Evolutionary conservation across 306 rosid genomes (phyloP), one percentile per base, ranked within the genome.

Genomic region (Echinosophora koreensis): DNA sequence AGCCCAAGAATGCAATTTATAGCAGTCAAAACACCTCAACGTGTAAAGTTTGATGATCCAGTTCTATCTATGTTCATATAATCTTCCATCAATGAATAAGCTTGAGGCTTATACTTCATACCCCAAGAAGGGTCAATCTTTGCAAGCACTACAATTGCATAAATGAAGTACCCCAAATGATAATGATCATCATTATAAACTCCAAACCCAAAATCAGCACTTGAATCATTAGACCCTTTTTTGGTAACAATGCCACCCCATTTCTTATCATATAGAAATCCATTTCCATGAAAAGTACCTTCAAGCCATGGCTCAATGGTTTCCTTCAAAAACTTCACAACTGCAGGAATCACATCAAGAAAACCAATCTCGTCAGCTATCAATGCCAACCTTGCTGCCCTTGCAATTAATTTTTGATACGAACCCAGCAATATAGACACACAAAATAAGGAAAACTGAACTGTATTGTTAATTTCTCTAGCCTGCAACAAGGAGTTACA

Each of bases 201-300:
- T 38, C 92, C 92, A 82, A 91, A 91, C 51, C 91, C 93, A 14
- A 82, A 88, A 66, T 92, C 94, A 2, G 87, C 91, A 8, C 81
- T 82, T 0, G 88, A 46, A 80, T 89, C 88, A 2, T 2, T 3
- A 11, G 88, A 63, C 61, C 92, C 94, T 81, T 79, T 88, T 73
- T 80, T 73, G 0, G 94, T 89, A 10, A 93, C 46, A 77, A 90
- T 58, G 2, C 96, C 97, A 12, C 97, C 94, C 97, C 97, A 90
- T 81, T 85, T 87, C 3, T 59, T 9, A 55, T 93, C 97, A 74
- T 86, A 28, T 3, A 87, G 71, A 82, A 90, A 92, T 1, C 86
- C 90, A 82, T 93, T 93, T 4, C 86, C 90, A 34, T 49, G 42
- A 4, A 90, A 87, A 51, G 82, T 86, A 14, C 96, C 96, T 18